Percentiles rank a stretch among this genome's conserved stretches.
Conservation (phyloP, 495 filamentous ascomycete species). For the Neurospora sp. region DNA sequence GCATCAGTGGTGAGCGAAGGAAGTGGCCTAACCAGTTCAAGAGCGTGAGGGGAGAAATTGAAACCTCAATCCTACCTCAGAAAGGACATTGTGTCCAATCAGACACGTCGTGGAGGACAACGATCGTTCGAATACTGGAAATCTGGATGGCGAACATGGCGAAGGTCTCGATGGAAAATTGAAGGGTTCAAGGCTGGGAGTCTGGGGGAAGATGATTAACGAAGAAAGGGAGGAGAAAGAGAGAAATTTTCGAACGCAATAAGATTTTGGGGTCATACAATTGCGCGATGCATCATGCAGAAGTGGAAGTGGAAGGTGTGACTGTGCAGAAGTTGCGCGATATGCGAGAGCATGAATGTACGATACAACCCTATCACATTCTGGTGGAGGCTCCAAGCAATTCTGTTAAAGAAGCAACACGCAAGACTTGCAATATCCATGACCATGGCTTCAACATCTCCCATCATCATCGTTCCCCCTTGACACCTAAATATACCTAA, state of each 20-base stretch:
- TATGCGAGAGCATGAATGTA: no score
- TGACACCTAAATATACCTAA: slow-evolving; percentile 30
- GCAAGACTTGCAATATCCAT: no score
- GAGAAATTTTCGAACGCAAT: no score
- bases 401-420: no score
- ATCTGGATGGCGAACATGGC: not conserved
- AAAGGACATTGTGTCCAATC: not conserved
- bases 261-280: not conserved
- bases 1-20: not conserved
- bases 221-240: not conserved
- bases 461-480: no score
- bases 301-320: no score
- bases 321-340: no score
- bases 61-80: not conserved
- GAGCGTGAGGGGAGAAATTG: not conserved
- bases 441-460: no score
- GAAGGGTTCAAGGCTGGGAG: not conserved
- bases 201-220: not conserved
- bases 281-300: no score
- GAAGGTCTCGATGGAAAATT: not conserved
- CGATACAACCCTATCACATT: no score
- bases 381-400: no score
- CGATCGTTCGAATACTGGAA: not conserved
- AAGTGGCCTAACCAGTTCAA: not conserved
- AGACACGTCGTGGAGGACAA: not conserved